A percentile compares a stretch with the other conserved stretches of the same genome.
phyloP scores from a whole-genome alignment of 2,329 filamentous ascomycete genomes.

The Exophiala oligosperma region DNA sequence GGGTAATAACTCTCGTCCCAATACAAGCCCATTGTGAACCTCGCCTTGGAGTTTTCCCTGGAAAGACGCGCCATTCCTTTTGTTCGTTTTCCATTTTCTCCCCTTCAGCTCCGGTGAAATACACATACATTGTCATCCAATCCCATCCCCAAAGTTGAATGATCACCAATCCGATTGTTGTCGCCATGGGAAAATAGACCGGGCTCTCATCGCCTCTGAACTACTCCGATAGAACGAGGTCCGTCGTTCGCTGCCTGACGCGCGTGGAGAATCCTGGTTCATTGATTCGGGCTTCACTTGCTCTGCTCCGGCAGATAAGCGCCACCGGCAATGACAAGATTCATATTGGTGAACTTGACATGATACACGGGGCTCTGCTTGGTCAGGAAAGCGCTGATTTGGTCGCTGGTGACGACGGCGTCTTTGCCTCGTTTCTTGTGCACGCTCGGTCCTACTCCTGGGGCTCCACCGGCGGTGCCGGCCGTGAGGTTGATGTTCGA shows the following conservation, averaged over 20 bases:
- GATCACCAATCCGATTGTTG: background rate
- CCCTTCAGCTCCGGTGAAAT: too few relatives aligned
- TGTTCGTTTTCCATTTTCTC: too few relatives aligned
- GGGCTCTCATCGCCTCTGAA: too few relatives aligned
- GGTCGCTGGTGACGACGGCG: conserved; percentile 84
- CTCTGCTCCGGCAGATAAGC: conserved; percentile 55
- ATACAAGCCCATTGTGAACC: too few relatives aligned
- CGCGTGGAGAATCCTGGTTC: background rate
- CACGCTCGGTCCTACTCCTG: conserved; percentile 34
- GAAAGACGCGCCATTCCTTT: too few relatives aligned
- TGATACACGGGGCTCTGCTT: conserved; percentile 96
- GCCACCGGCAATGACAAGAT: conserved; percentile 83
- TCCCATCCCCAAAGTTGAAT: background rate
- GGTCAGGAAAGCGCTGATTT: conserved; percentile 91
- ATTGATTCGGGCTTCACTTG: conserved; percentile 7
- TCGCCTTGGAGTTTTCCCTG: too few relatives aligned
- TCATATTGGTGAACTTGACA: conserved; percentile 93
- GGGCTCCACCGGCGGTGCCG: conserved; percentile 48
- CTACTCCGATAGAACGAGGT: too few relatives aligned
- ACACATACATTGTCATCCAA: too few relatives aligned
- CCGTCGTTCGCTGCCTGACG: too few relatives aligned
- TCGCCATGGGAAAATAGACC: too few relatives aligned
- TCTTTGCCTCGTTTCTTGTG: conserved; percentile 79
- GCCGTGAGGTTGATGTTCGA: conserved; percentile 27
- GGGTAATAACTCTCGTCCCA: too few relatives aligned